A percentile compares a stretch with the other conserved stretches of the same genome.
Evolutionary conservation across 1,139 yeast genomes (phyloP).

Genomic region (Suhomyces coccinellae): DNA sequence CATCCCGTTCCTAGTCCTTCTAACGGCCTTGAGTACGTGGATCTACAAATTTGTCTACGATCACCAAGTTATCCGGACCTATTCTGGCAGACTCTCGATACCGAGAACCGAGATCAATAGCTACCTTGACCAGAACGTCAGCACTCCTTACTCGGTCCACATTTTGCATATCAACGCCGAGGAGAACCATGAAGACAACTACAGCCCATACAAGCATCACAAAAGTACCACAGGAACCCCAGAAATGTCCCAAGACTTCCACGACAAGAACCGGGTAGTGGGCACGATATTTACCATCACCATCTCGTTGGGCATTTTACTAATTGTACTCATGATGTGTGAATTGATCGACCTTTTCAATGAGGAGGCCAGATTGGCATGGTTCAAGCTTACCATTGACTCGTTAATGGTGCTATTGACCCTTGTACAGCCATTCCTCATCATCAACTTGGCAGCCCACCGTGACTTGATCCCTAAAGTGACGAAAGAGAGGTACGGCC

Average conservation of each 20-base stretch:
- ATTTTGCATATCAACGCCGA: slow-evolving; percentile 23
- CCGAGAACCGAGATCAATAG: slow-evolving; percentile 24
- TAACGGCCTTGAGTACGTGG: slow-evolving; percentile 22
- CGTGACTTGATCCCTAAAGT: slow-evolving; percentile 28
- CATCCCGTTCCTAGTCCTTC: slow-evolving; percentile 17
- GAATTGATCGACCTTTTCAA: slow-evolving; percentile 33
- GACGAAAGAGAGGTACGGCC: slow-evolving; percentile 8
- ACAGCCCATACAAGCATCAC: slow-evolving; percentile 23
- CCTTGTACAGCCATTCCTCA: slow-evolving; percentile 35
- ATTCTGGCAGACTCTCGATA: slow-evolving; percentile 19
- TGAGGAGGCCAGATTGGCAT: slow-evolving; percentile 23
- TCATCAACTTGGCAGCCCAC: slow-evolving; percentile 32
- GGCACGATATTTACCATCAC: slow-evolving; percentile 33
- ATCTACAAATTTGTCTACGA: slow-evolving; percentile 26
- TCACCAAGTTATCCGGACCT: slow-evolving; percentile 28
- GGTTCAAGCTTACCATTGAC: slow-evolving; percentile 36
- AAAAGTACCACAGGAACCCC: not conserved
- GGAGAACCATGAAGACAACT: slow-evolving; percentile 19
- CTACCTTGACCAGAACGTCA: slow-evolving; percentile 8
- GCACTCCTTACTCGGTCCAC: slow-evolving; percentile 15
- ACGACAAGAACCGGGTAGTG: slow-evolving; percentile 16
- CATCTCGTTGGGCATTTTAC: slow-evolving; percentile 33
- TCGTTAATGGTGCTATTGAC: slow-evolving; percentile 34
- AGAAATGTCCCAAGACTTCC: not conserved
- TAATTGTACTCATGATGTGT: slow-evolving; percentile 39